phyloP scores from a whole-genome alignment of 2,329 filamentous ascomycete genomes.

The Hypoxylon sp. region DNA sequence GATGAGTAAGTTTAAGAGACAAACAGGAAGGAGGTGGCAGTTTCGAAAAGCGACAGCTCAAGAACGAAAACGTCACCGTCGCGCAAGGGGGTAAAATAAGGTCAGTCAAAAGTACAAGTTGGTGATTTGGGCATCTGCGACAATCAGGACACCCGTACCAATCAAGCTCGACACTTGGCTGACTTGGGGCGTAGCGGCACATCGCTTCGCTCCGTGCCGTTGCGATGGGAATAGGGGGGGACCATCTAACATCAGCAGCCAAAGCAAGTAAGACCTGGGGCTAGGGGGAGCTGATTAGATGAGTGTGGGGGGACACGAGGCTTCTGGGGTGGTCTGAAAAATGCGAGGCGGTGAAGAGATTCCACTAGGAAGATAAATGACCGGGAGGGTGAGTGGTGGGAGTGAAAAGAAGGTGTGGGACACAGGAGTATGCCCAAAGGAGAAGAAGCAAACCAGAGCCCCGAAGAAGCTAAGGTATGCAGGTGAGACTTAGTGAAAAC shows the following conservation, averaged over 20 bases:
- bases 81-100: conserved; percentile 44
- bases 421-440: conserved; percentile 23
- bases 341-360: conserved; percentile 47
- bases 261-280: conserved; percentile 43
- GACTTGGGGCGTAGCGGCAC: conserved; percentile 44
- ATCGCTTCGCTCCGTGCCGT: conserved; percentile 51
- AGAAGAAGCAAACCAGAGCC: conserved; percentile 37
- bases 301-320: conserved; percentile 46
- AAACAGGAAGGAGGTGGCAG: conserved; percentile 42
- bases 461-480: conserved; percentile 35
- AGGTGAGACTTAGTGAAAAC: conserved; percentile 42
- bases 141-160: conserved; percentile 42
- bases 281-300: conserved; percentile 35
- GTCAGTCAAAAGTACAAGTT: conserved; percentile 38
- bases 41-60: conserved; percentile 33
- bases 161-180: conserved; percentile 41
- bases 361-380: conserved; percentile 32
- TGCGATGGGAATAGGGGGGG: conserved; percentile 40
- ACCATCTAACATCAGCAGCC: conserved; percentile 47
- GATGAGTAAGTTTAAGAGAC: conserved; percentile 36
- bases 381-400: conserved; percentile 37
- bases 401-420: conserved; percentile 33
- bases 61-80: conserved; percentile 44
- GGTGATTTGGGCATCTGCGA: conserved; percentile 42
- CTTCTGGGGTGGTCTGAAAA: conserved; percentile 42